These are phyloP conservation scores for Gossypium ekmanianum DNA, from an alignment of 345 rosid species.

Conservation along the genomic window DNA sequence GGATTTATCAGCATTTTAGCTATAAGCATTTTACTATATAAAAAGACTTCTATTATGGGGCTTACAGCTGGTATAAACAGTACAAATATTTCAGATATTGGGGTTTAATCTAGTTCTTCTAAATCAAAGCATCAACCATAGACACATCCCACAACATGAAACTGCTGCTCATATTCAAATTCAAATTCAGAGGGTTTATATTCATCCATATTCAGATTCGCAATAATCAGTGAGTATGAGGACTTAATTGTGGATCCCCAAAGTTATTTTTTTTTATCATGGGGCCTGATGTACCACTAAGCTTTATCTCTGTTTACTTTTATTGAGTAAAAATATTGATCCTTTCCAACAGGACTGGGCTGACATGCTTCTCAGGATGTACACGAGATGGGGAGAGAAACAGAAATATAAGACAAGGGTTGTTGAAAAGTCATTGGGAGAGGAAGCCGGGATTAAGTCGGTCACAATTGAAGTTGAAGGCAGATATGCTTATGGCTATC, in stretches of 20 bases:
- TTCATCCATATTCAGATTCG: background rate
- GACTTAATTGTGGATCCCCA: background rate
- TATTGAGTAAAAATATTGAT: conserved; percentile 31
- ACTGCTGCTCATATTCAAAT: background rate
- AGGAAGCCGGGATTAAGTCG: conserved; percentile 97
- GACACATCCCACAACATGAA: background rate
- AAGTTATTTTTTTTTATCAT: background rate
- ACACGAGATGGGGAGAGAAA: conserved; percentile 96
- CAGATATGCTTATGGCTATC: conserved; percentile 84
- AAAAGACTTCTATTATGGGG: background rate
- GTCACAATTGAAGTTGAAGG: conserved; percentile 85
- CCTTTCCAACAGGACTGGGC: conserved; percentile 96
- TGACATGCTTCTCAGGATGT: conserved; percentile 96
- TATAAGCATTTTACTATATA: background rate
- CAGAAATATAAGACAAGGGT: conserved; percentile 74
- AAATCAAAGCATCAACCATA: background rate
- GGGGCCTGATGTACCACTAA: background rate
- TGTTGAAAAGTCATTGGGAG: conserved; percentile 86
- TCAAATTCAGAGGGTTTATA: background rate
- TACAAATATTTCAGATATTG: background rate
- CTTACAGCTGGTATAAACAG: background rate
- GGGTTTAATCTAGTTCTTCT: background rate
- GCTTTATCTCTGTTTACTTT: conserved; percentile 10
- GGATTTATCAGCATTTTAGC: background rate
- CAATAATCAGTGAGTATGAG: background rate